These are phyloP conservation scores for Pleurostoma richardsiae DNA, from an alignment of 2,329 filamentous ascomycete genomes.

Conservation along the genomic window DNA sequence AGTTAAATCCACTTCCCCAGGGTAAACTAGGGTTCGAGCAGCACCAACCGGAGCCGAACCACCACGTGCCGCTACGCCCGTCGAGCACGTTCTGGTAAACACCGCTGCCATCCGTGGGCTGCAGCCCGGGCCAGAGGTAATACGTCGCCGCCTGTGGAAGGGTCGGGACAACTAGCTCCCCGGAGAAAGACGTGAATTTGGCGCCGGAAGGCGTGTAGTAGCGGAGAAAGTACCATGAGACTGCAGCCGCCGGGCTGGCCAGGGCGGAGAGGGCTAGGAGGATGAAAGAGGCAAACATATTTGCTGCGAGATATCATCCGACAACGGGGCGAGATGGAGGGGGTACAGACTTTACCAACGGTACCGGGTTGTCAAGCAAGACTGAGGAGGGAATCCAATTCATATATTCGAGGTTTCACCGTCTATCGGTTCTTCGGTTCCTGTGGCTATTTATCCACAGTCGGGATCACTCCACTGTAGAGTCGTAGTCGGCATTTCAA, in stretches of 20 bases:
- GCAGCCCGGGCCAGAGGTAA: slow-evolving; percentile 36
- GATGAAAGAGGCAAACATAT: neutral
- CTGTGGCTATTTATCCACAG: no score
- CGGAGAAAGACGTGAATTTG: slow-evolving; percentile 25
- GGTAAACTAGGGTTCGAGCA: slow-evolving; percentile 30
- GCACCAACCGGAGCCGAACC: slow-evolving; percentile 34
- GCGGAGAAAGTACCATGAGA: slow-evolving; percentile 26
- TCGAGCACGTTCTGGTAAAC: slow-evolving; percentile 36
- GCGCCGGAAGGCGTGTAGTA: slow-evolving; percentile 25
- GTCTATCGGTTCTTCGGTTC: no score
- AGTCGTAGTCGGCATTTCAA: no score
- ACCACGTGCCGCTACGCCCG: slow-evolving; percentile 31
- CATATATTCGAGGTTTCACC: no score
- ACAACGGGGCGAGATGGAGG: no score
- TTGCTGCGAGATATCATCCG: no score
- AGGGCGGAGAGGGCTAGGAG: slow-evolving; percentile 13
- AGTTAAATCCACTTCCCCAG: slow-evolving; percentile 33
- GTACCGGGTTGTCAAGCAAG: no score
- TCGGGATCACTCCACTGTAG: no score
- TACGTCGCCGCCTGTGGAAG: slow-evolving; percentile 25
- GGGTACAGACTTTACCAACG: no score
- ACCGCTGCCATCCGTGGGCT: slow-evolving; percentile 30
- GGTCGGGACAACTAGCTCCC: slow-evolving; percentile 20
- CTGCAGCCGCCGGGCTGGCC: slow-evolving; percentile 18
- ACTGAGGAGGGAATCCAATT: no score